These are phyloP conservation scores for Eimeria tenella DNA, from an alignment of 169 alveolate species.

Conservation along the genomic window DNA sequence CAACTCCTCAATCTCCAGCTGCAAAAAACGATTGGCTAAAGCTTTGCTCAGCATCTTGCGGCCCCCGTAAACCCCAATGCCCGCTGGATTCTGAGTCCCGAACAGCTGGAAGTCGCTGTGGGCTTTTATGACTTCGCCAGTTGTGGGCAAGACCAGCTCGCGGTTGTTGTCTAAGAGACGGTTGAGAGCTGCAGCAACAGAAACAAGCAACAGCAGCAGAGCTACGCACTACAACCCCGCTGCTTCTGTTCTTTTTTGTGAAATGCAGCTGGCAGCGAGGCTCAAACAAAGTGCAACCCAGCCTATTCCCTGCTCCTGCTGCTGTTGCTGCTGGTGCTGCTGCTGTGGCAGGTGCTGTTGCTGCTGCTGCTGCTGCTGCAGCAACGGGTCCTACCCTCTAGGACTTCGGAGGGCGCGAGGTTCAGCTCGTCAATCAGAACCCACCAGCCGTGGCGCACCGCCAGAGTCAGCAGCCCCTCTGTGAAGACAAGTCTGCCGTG, in stretches of 20 bases:
- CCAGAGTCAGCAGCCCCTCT: slow-evolving; percentile 98
- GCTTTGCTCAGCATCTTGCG: slow-evolving; percentile 99
- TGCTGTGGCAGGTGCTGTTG: background rate
- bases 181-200: slow-evolving; percentile 92
- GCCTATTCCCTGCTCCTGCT: too few species aligned
- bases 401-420: slow-evolving; percentile 98
- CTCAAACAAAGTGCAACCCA: background rate
- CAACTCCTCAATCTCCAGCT: slow-evolving; percentile 95
- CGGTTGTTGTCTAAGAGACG: slow-evolving; percentile 99
- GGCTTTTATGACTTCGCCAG: slow-evolving; percentile 96
- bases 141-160: slow-evolving; percentile 98
- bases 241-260: background rate
- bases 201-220: slow-evolving; percentile 41
- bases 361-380: background rate
- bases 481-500: slow-evolving; percentile 94
- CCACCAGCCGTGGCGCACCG: slow-evolving; percentile 99
- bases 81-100: slow-evolving; percentile 99
- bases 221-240: background rate
- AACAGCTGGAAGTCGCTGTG: slow-evolving; percentile 98
- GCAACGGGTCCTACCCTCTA: slow-evolving; percentile 89
- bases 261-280: background rate
- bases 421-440: slow-evolving; percentile 99
- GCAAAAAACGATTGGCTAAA: slow-evolving; percentile 98
- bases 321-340: too few species aligned
- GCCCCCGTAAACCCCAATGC: slow-evolving; percentile 97